Evolutionary conservation across 2,329 filamentous ascomycete genomes (phyloP), one percentile per base, ranked within the genome.

Genomic region (Colletotrichum sp.): DNA sequence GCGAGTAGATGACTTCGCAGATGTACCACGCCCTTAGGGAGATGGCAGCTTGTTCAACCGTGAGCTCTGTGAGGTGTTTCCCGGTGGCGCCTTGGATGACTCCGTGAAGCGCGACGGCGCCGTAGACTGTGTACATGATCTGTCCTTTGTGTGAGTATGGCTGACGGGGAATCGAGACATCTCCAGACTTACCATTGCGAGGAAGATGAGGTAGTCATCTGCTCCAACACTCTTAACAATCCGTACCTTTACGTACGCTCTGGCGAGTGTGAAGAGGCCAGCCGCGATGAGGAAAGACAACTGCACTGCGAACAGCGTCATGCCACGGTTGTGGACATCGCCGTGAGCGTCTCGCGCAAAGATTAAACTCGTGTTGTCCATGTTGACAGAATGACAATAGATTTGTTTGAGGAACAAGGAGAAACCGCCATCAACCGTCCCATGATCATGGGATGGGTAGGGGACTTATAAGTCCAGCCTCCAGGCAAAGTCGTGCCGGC

Each of bases 171-270:
- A 9, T 7, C 1, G n/a, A 24, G 18, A n/a, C 6, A 26, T 4
- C 9, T 10, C 5, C 18, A 21, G 21, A 64, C 82, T 73, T 81
- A 90, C 89, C 81, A 89, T 81, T 5, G 87, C 86, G 32, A 82
- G 65, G 26, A 89, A 81, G 79, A 89, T 88, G 62, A 89, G 80
- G 77, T 84, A 87, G 82, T 91, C 89, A 65, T 90, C 89, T 5
- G 84, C 44, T 0, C 85, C 83, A 39, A 88, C 80, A 34, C 83
- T 85, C 67, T 86, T 87, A 52, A 88, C 82, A 26, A 90, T 79
- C 32, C 84, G 81, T 1, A 84, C 66, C 72, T 88, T 87, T 62
- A 88, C 87, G 79, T 87, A 89, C 10, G 84, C 84, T 18, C 89
- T 85, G 49, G 89, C 78, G 49, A 84, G 76, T 69, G 87, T 82